These are phyloP conservation scores for Sisymbrium altissimum DNA, from an alignment of 345 rosid genomes.

Conservation along the genomic window DNA sequence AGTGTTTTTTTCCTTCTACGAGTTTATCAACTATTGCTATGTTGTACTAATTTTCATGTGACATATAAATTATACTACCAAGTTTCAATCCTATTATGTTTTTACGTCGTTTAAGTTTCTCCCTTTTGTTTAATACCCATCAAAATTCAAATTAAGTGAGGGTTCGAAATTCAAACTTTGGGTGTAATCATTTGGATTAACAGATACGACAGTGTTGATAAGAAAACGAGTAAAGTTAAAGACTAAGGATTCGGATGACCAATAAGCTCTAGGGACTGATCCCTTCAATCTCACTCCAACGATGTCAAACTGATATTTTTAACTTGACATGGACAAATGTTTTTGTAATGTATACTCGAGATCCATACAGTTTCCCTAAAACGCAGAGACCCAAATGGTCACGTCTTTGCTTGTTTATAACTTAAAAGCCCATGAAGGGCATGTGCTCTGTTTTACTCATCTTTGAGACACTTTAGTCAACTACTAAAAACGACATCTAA, in stretches of 20 bases:
- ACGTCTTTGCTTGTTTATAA: background rate
- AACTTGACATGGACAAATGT: background rate
- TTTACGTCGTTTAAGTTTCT: background rate
- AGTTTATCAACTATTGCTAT: background rate
- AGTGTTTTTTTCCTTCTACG: background rate
- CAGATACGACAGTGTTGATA: background rate
- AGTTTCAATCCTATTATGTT: too few species aligned
- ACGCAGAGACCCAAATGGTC: background rate
- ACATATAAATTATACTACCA: background rate
- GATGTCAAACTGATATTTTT: background rate
- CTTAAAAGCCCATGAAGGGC: background rate
- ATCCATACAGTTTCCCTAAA: background rate
- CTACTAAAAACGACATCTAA: background rate
- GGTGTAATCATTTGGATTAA: background rate
- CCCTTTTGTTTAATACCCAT: background rate
- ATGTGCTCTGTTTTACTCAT: background rate
- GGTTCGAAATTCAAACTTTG: background rate
- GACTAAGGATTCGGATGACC: background rate
- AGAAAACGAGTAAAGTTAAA: background rate
- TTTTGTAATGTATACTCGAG: background rate
- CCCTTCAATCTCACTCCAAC: constrained; percentile 17
- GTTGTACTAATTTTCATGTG: background rate
- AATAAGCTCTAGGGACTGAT: background rate
- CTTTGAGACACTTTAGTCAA: background rate
- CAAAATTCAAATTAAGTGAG: background rate